phyloP scores from a whole-genome alignment of 352 stramenopile genomes.

The Phytophthora quininea region DNA sequence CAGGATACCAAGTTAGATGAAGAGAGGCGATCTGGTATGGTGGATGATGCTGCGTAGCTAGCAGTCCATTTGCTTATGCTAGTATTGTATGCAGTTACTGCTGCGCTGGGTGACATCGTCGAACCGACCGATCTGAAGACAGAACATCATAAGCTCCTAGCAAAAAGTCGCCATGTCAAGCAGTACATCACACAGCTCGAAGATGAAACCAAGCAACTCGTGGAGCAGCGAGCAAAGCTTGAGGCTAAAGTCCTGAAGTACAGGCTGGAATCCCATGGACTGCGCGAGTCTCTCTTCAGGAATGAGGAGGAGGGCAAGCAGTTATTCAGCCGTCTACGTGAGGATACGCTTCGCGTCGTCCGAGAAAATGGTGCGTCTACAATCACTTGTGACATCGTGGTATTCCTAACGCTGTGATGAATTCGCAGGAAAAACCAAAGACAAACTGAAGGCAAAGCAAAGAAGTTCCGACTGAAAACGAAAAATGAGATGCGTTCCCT shows the following conservation, averaged over 20 bases:
- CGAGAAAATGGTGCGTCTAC: slow-evolving; percentile 43
- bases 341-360: slow-evolving; percentile 37
- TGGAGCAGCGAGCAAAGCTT: slow-evolving; percentile 31
- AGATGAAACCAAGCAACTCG: slow-evolving; percentile 35
- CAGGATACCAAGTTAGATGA: slow-evolving; percentile 17
- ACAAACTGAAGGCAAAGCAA: slow-evolving; percentile 51
- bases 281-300: slow-evolving; percentile 33
- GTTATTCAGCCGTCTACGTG: slow-evolving; percentile 34
- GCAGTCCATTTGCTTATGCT: background rate
- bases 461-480: slow-evolving; percentile 47
- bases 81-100: slow-evolving; percentile 15
- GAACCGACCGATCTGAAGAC: slow-evolving; percentile 27
- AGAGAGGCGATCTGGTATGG: slow-evolving; percentile 26
- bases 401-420: background rate
- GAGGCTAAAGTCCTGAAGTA: slow-evolving; percentile 31
- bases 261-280: slow-evolving; percentile 30
- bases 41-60: background rate
- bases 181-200: slow-evolving; percentile 49
- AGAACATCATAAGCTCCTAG: slow-evolving; percentile 48
- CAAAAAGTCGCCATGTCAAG: slow-evolving; percentile 50
- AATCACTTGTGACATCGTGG: background rate
- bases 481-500: slow-evolving; percentile 57
- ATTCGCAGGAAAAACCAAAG: slow-evolving; percentile 35
- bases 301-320: slow-evolving; percentile 48
- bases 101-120: slow-evolving; percentile 22